These are phyloP conservation scores for Verticillium zaregamsianum DNA, from an alignment of 2,329 filamentous ascomycete genomes.

Conservation along the genomic window DNA sequence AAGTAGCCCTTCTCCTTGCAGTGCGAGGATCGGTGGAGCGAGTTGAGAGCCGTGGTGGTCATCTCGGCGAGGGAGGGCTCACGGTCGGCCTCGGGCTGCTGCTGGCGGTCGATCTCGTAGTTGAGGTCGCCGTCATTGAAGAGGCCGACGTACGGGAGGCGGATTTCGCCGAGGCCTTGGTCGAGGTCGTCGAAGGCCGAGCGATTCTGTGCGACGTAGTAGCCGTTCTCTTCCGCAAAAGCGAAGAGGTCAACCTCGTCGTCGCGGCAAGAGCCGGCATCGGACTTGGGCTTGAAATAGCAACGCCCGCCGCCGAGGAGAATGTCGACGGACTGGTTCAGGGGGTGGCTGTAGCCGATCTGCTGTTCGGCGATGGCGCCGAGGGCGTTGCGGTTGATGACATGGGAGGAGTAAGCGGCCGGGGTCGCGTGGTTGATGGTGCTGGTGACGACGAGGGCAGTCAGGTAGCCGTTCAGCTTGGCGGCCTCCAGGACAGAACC, in stretches of 20 bases:
- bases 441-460: slow-evolving; percentile 31
- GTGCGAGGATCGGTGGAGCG: slow-evolving; percentile 25
- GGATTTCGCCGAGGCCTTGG: slow-evolving; percentile 15
- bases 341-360: slow-evolving; percentile 27
- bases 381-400: slow-evolving; percentile 23
- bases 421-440: slow-evolving; percentile 28
- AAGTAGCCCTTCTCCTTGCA: slow-evolving; percentile 21
- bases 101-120: slow-evolving; percentile 26
- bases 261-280: slow-evolving; percentile 27
- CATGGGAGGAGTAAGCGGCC: slow-evolving; percentile 25
- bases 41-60: slow-evolving; percentile 27
- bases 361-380: slow-evolving; percentile 30
- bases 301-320: slow-evolving; percentile 32
- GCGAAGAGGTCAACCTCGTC: slow-evolving; percentile 29
- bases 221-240: slow-evolving; percentile 25
- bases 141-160: slow-evolving; percentile 30
- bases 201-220: slow-evolving; percentile 27
- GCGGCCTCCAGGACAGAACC: slow-evolving; percentile 33
- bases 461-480: slow-evolving; percentile 28
- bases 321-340: slow-evolving; percentile 29
- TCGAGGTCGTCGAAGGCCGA: slow-evolving; percentile 23
- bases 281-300: slow-evolving; percentile 30
- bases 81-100: background rate
- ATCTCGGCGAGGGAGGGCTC: slow-evolving; percentile 13
- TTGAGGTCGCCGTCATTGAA: slow-evolving; percentile 28